Percentiles rank a stretch among this genome's conserved stretches.
phyloP scores from a whole-genome alignment of 306 rosid species.

The Begonia fuchsioides region DNA sequence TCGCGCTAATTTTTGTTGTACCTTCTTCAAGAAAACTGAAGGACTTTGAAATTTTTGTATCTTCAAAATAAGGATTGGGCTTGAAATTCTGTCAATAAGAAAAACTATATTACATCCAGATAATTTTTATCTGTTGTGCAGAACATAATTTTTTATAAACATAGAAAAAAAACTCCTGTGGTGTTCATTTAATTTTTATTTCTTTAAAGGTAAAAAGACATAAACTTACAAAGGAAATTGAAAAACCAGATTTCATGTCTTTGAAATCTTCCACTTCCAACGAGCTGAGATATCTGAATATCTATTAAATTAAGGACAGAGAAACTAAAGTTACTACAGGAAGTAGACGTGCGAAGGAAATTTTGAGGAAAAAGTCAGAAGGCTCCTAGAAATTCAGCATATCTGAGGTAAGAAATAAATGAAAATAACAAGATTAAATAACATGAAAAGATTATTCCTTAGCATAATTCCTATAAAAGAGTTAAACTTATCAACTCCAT shows the following conservation, averaged over 20 bases:
- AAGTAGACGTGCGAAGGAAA: neutral
- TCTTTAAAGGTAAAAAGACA: slow-evolving; percentile 1
- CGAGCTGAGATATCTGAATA: slow-evolving; percentile 69
- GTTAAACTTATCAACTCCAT: too few relatives aligned
- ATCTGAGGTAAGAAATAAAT: too few relatives aligned
- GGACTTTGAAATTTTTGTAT: slow-evolving; percentile 61
- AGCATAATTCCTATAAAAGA: too few relatives aligned
- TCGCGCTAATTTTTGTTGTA: slow-evolving; percentile 60
- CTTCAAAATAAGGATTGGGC: slow-evolving; percentile 81
- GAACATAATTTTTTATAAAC: neutral
- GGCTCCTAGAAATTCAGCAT: slow-evolving; percentile 3
- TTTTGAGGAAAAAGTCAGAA: neutral
- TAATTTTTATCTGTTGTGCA: too few relatives aligned
- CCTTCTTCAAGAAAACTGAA: slow-evolving; percentile 82
- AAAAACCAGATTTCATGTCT: slow-evolving; percentile 82
- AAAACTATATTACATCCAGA: neutral
- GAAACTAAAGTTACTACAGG: slow-evolving; percentile 7
- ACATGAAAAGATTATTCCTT: too few relatives aligned
- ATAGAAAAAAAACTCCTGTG: neutral
- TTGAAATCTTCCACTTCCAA: slow-evolving; percentile 81
- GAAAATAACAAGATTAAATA: too few relatives aligned
- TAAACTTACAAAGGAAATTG: slow-evolving; percentile 66
- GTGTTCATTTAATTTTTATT: neutral
- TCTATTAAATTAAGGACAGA: slow-evolving; percentile 22
- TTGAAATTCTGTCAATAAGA: slow-evolving; percentile 53